Base-by-base conservation (phyloP, 805 yeast genomes). In the Kluyveromyces dobzhanskii region DNA sequence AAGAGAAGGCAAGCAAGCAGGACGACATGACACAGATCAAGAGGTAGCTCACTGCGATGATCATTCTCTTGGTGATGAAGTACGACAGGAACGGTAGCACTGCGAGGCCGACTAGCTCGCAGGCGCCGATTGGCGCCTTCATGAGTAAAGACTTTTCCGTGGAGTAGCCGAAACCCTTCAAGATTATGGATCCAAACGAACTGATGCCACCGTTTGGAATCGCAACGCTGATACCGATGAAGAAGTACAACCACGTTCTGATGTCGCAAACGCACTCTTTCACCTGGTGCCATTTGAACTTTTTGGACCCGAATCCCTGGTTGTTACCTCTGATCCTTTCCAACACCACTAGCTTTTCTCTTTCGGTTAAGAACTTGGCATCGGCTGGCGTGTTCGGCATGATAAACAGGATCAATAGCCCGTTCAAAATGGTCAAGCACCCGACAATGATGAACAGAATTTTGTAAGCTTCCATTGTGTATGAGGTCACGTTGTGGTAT, bases 371-470 rank as follows among this genome's bases (percentile, higher is more conserved):
- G 40, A 67, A 67, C 66, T 72, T 66, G 3, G 77, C 75, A 18
- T 57, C 56, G 14, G 64, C 61, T 30, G 85, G 85, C 25, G 63
- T 55, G 46, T 75, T 78, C 12, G 85, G 84, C 36, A 80, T 51
- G 54, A 73, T 74, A 39, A 73, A 45, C 32, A 57, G 55, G 42
- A 76, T 64, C 9, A 68, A 38, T 9, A 70, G 38, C 4, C 82
- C 83, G 12, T 75, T 49, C 9, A 70, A 50, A 5, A 78, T 56
- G 2, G 85, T 78, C 41, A 76, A 65, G 6, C 66, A 53, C 12
- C 92, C 94, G 30, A 74, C 69, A 23, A 79, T 64, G 35, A 82
- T 59, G 52, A 71, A 82, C 3, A 78, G 54, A 11, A 75, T 54
- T 50, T 72, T 76, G 88, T 88, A 83, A 3, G 79, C 65, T 3